Conservation (phyloP, 2,329 filamentous ascomycete genomes). For the Diplodia seriata region DNA sequence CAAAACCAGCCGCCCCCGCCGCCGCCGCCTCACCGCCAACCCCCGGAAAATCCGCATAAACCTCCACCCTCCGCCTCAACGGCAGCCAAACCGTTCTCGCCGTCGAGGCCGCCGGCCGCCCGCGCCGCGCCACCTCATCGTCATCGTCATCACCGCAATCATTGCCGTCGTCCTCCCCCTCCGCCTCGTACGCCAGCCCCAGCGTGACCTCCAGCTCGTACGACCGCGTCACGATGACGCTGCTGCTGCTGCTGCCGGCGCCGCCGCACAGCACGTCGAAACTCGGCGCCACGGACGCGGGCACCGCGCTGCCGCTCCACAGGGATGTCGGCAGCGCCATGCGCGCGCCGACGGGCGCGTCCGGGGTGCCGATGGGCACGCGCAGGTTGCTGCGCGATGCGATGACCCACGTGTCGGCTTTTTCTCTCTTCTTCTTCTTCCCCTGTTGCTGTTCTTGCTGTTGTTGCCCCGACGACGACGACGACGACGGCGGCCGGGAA, state of each 20-base stretch:
- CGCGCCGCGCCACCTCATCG: too few relatives aligned
- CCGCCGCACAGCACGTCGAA: constrained; percentile 5
- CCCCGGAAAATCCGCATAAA: constrained; percentile 17
- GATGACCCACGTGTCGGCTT: constrained; percentile 13
- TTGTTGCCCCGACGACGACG: not conserved
- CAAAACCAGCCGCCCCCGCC: too few relatives aligned
- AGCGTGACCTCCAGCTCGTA: constrained; percentile 24
- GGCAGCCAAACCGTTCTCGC: constrained; percentile 20
- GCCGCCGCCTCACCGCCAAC: not conserved
- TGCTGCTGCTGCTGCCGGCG: not conserved
- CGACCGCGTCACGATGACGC: constrained; percentile 3
- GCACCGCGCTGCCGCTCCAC: constrained; percentile 8
- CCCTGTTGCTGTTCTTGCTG: not conserved
- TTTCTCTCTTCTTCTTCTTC: not conserved
- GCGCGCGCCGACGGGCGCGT: not conserved
- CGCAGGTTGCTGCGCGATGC: constrained; percentile 4
- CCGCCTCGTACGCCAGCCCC: constrained; percentile 19
- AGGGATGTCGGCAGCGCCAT: constrained; percentile 7
- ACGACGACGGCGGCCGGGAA: too few relatives aligned
- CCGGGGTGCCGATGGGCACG: constrained; percentile 7
- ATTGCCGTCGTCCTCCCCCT: not conserved
- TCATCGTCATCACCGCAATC: not conserved
- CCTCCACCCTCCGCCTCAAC: not conserved
- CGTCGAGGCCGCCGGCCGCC: too few relatives aligned
- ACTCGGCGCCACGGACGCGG: constrained; percentile 13